phyloP scores from a whole-genome alignment of 2,329 filamentous ascomycete genomes.

The Nothophaeocryptopus gaeumannii region DNA sequence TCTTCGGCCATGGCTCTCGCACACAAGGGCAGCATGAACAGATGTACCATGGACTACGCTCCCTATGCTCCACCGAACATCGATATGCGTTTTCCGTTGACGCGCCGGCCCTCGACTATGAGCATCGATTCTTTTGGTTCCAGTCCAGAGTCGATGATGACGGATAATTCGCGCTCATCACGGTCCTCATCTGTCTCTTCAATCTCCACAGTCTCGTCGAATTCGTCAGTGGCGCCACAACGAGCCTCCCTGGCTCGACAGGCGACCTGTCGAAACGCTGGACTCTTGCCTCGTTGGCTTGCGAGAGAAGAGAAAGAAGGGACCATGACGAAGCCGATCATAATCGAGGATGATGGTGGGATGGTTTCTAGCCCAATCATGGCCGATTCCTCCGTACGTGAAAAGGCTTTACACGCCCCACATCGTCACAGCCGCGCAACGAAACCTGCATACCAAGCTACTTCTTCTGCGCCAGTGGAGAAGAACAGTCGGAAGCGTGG shows the following conservation, averaged over 20 bases:
- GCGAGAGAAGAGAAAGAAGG: constrained; percentile 29
- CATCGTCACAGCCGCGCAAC: constrained; percentile 31
- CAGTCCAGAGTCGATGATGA: constrained; percentile 63
- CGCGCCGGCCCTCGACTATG: constrained; percentile 48
- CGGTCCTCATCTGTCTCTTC: constrained; percentile 56
- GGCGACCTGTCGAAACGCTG: constrained; percentile 52
- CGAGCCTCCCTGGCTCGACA: constrained; percentile 49
- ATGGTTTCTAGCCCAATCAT: constrained; percentile 31
- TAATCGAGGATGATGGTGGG: constrained; percentile 32
- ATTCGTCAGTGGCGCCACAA: constrained; percentile 49
- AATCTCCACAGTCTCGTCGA: constrained; percentile 45
- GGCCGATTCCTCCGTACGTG: constrained; percentile 33
- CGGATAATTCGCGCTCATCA: constrained; percentile 56
- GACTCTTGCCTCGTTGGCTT: constrained; percentile 36
- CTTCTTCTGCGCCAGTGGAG: constrained; percentile 12
- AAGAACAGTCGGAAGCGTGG: constrained; percentile 33
- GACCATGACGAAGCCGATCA: constrained; percentile 27
- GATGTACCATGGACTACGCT: constrained; percentile 53
- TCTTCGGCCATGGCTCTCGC: constrained; percentile 58
- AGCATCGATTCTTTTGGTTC: constrained; percentile 53
- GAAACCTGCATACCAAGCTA: constrained; percentile 24
- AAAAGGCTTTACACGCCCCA: constrained; percentile 32
- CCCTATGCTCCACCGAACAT: constrained; percentile 38
- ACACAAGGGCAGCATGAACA: constrained; percentile 54
- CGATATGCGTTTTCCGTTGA: constrained; percentile 44